Evolutionary conservation across 169 alveolate genomes (phyloP).

Genomic region (Plasmodium coatneyi): DNA sequence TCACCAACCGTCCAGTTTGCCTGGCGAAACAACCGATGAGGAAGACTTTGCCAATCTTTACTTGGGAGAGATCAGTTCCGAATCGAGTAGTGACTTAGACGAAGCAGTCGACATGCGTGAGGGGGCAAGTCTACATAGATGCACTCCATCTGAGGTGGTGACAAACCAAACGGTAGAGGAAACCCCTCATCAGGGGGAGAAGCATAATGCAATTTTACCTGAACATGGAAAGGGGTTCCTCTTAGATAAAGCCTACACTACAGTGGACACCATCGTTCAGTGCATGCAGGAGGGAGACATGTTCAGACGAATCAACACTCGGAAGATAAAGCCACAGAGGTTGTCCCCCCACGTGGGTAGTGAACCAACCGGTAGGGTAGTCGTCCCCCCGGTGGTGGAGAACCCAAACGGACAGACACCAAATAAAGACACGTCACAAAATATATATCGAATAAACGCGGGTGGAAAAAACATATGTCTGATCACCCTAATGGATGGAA

Average conservation of each 20-base stretch:
- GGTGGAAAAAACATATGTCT: conserved; percentile 14
- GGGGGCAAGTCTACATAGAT: neutral
- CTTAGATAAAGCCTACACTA: neutral
- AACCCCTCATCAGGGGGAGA: neutral
- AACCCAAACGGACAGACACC: neutral
- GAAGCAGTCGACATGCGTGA: neutral
- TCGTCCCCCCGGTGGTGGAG: neutral
- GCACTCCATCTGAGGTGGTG: neutral
- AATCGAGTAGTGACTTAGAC: neutral
- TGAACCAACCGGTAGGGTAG: neutral
- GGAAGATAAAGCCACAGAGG: neutral
- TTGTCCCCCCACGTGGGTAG: neutral
- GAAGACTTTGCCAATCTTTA: neutral
- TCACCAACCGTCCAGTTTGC: neutral
- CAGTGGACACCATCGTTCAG: conserved; percentile 20
- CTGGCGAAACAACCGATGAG: neutral
- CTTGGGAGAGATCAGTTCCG: neutral
- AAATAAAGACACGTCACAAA: neutral
- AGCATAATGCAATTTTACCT: neutral
- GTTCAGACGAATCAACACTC: neutral
- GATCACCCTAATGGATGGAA: conserved; percentile 7
- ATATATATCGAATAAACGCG: conserved; percentile 10
- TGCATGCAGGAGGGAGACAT: neutral
- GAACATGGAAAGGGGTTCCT: neutral
- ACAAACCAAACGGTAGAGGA: neutral